Percentiles rank a stretch among this genome's conserved stretches.
Evolutionary conservation across 148 eudicot genomes (phyloP).

Genomic region (Camellia japonica): DNA sequence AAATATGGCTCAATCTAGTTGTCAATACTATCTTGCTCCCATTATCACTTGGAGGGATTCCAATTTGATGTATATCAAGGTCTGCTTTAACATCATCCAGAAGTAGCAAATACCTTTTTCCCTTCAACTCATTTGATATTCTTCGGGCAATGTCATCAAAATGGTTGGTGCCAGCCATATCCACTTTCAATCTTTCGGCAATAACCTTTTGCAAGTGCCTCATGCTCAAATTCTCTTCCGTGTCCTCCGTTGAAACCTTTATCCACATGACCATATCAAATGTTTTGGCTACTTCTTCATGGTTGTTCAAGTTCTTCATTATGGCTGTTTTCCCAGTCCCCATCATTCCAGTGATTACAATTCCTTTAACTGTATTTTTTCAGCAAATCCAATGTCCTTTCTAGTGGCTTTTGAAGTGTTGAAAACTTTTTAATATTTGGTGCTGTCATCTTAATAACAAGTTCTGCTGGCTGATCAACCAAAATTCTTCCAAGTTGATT

Average conservation of each 20-base stretch:
- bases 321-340: slow-evolving; percentile 24
- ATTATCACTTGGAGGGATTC: slow-evolving; percentile 6
- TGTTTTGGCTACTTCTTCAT: slow-evolving; percentile 11
- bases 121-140: slow-evolving; percentile 7
- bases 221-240: neutral
- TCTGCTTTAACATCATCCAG: slow-evolving; percentile 20
- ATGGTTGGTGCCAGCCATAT: neutral
- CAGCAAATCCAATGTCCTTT: neutral
- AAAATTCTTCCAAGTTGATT: too few species aligned
- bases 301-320: slow-evolving; percentile 19
- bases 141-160: neutral
- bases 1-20: slow-evolving; percentile 10
- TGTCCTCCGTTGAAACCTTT: slow-evolving; percentile 11
- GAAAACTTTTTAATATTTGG: neutral
- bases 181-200: neutral
- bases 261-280: slow-evolving; percentile 21
- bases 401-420: slow-evolving; percentile 2
- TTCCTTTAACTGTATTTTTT: slow-evolving; percentile 2
- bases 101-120: slow-evolving; percentile 16
- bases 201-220: slow-evolving; percentile 1
- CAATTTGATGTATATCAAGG: neutral
- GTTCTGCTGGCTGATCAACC: too few species aligned
- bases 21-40: slow-evolving; percentile 22
- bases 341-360: slow-evolving; percentile 6
- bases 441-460: too few species aligned